Conservation (phyloP, 2,329 filamentous ascomycete species). For the Nemania abortiva region DNA sequence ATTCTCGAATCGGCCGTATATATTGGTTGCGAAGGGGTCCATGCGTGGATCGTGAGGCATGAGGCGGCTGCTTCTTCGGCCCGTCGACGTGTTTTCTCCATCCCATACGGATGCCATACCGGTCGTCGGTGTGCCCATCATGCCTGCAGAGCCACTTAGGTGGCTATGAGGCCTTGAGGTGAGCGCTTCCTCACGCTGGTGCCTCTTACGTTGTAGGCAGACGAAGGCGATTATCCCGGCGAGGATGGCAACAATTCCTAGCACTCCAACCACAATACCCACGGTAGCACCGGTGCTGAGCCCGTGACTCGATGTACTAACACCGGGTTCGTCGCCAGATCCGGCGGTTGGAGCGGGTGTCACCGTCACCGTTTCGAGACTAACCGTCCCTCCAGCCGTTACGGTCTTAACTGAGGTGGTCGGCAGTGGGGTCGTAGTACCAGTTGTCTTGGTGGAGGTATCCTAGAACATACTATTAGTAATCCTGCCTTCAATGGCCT, state of each 20-base stretch:
- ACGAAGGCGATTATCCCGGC: conserved; percentile 55
- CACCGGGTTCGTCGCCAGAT: conserved; percentile 22
- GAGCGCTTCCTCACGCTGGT: conserved; percentile 57
- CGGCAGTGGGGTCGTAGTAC: conserved; percentile 51
- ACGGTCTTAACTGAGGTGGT: conserved; percentile 63
- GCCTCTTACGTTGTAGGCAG: conserved; percentile 59
- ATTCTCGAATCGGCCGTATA: conserved; percentile 66
- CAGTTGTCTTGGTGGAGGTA: conserved; percentile 35
- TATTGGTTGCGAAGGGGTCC: conserved; percentile 69
- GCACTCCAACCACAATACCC: conserved; percentile 50
- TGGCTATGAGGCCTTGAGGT: conserved; percentile 61
- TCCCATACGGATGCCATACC: conserved; percentile 59
- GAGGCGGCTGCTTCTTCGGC: conserved; percentile 65
- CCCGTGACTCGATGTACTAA: conserved; percentile 40
- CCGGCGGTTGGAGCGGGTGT: conserved; percentile 55
- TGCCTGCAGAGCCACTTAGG: conserved; percentile 64
- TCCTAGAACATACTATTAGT: conserved; percentile 33
- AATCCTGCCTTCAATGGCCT: neutral
- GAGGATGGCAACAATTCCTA: conserved; percentile 46
- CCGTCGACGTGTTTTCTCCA: conserved; percentile 54
- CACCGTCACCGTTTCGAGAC: conserved; percentile 64
- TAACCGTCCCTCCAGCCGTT: conserved; percentile 65
- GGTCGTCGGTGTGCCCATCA: conserved; percentile 58
- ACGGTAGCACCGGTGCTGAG: conserved; percentile 43
- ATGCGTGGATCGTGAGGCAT: conserved; percentile 73